Evolutionary conservation across 1,284 basidiomycete species (phyloP).

Genomic region (Puccinia novopanici): DNA sequence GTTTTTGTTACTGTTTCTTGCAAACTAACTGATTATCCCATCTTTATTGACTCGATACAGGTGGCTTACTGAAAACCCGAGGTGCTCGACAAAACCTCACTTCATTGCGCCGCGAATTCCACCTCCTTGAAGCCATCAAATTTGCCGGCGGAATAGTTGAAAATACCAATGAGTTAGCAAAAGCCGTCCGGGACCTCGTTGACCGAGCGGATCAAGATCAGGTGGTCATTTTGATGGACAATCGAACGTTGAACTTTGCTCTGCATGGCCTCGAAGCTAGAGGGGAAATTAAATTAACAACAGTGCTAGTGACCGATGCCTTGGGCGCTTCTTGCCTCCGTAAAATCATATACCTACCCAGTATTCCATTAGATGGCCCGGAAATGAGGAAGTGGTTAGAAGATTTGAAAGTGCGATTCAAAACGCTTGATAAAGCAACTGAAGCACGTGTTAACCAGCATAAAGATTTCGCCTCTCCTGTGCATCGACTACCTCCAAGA

Average conservation of each 20-base stretch:
- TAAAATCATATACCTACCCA: conserved; percentile 38
- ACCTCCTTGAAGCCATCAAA: conserved; percentile 49
- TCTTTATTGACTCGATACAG: neutral
- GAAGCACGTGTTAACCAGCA: conserved; percentile 2
- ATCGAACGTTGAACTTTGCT: conserved; percentile 68
- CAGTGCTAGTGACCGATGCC: conserved; percentile 64
- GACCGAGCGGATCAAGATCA: conserved; percentile 35
- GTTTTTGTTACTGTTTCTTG: neutral
- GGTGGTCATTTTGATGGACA: conserved; percentile 62
- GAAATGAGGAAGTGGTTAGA: conserved; percentile 48
- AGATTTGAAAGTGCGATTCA: conserved; percentile 28
- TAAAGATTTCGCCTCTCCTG: conserved; percentile 38
- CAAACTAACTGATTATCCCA: neutral
- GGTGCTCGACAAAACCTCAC: conserved; percentile 43
- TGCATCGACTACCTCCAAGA: conserved; percentile 6
- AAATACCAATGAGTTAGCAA: conserved; percentile 46
- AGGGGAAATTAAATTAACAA: conserved; percentile 69
- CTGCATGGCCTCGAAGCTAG: conserved; percentile 67
- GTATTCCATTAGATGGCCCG: conserved; percentile 43
- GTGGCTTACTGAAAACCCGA: neutral
- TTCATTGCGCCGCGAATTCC: conserved; percentile 33
- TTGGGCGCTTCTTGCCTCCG: conserved; percentile 32
- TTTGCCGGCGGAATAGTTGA: conserved; percentile 46
- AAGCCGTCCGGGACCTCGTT: conserved; percentile 42
- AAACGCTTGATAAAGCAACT: conserved; percentile 15